phyloP scores from a whole-genome alignment of 495 filamentous ascomycete species.

The Xylaria castorea region DNA sequence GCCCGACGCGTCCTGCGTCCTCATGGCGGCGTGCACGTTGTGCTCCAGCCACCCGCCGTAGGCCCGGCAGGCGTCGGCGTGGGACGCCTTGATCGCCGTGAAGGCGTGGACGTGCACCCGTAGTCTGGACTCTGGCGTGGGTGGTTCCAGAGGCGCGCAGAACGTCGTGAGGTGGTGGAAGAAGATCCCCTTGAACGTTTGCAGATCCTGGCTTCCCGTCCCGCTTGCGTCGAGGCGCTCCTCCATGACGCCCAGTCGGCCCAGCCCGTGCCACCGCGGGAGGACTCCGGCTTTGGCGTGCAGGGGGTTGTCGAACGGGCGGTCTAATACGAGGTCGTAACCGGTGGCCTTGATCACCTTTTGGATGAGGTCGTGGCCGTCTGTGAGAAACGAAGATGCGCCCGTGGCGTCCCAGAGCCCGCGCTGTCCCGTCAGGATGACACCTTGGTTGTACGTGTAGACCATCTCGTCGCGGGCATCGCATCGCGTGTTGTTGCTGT shows the following conservation, averaged over 20 bases:
- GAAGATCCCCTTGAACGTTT: slow-evolving; percentile 96
- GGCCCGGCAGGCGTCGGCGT: slow-evolving; percentile 63
- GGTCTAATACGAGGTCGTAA: slow-evolving; percentile 56
- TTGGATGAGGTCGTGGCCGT: slow-evolving; percentile 77
- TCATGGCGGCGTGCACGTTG: slow-evolving; percentile 77
- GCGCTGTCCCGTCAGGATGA: slow-evolving; percentile 83
- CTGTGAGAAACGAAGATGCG: slow-evolving; percentile 68
- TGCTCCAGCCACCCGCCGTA: slow-evolving; percentile 78
- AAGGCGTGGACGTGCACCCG: slow-evolving; percentile 29
- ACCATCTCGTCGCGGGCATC: slow-evolving; percentile 86
- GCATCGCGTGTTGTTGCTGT: slow-evolving; percentile 66
- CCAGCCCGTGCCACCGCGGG: slow-evolving; percentile 74
- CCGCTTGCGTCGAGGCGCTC: slow-evolving; percentile 81
- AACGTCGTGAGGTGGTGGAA: slow-evolving; percentile 87
- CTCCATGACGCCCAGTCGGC: slow-evolving; percentile 80
- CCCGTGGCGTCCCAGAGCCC: slow-evolving; percentile 81
- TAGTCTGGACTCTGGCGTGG: slow-evolving; percentile 32
- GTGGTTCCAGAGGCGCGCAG: slow-evolving; percentile 66
- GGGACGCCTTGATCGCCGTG: slow-evolving; percentile 42
- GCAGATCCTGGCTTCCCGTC: slow-evolving; percentile 80
- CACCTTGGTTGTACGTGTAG: slow-evolving; percentile 96
- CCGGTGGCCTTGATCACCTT: slow-evolving; percentile 80
- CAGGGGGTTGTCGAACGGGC: slow-evolving; percentile 39
- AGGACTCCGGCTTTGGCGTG: slow-evolving; percentile 32
- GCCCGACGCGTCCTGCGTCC: slow-evolving; percentile 71